These are phyloP conservation scores for Phoma sp. DNA, from an alignment of 2,329 filamentous ascomycete genomes.

Conservation along the genomic window DNA sequence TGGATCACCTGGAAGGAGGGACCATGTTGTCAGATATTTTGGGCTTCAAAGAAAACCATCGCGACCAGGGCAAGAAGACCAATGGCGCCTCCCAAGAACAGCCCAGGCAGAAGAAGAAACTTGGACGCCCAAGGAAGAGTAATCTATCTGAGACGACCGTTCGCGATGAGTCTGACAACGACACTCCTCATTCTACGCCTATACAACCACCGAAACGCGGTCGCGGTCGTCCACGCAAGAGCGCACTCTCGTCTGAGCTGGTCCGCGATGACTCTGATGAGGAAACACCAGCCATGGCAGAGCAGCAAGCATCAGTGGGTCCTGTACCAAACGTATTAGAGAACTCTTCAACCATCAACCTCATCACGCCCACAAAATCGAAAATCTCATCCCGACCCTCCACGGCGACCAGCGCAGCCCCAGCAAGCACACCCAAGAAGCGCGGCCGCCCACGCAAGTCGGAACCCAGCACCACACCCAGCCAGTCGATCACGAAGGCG, in stretches of 20 bases:
- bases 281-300: neutral
- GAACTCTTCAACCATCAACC: neutral
- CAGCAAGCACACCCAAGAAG: constrained; percentile 17
- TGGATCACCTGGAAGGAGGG: too few relatives aligned
- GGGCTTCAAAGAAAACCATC: too few relatives aligned
- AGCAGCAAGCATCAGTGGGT: neutral
- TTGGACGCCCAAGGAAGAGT: constrained; percentile 30
- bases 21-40: neutral
- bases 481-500: neutral
- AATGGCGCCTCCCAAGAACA: neutral
- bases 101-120: constrained; percentile 20
- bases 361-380: neutral
- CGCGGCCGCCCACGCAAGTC: constrained; percentile 22
- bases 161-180: constrained; percentile 15
- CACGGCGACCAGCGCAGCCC: constrained; percentile 1
- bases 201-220: constrained; percentile 18
- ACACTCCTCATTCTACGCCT: constrained; percentile 7
- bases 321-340: neutral
- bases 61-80: neutral
- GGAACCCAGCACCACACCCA: constrained; percentile 7
- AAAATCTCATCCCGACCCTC: constrained; percentile 6
- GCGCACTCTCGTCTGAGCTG: constrained; percentile 26
- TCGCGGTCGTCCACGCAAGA: constrained; percentile 24
- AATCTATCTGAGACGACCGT: constrained; percentile 25
- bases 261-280: constrained; percentile 25